A percentile compares a stretch with the other conserved stretches of the same genome.
Conservation (phyloP, 129 eudicot genomes). For the Scalesia atractyloides region DNA sequence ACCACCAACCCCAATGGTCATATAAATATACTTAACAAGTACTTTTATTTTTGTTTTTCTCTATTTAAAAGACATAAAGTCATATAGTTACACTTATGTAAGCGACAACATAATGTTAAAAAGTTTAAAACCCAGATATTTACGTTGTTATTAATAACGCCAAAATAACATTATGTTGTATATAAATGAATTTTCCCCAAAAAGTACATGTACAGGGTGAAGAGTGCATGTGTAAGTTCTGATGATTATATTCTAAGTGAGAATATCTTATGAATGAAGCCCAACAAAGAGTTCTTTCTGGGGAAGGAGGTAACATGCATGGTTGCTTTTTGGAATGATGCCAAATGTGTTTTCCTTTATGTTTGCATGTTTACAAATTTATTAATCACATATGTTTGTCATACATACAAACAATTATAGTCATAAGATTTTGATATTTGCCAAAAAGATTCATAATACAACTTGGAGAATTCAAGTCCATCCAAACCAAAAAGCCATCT, state of each 20-base stretch:
- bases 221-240: slow-evolving; percentile 16
- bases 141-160: neutral
- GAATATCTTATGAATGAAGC: slow-evolving; percentile 36
- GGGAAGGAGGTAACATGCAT: slow-evolving; percentile 47
- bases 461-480: slow-evolving; percentile 27
- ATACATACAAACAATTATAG: slow-evolving; percentile 32
- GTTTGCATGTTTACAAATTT: slow-evolving; percentile 29
- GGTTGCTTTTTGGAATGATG: slow-evolving; percentile 34
- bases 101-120: neutral
- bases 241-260: slow-evolving; percentile 36
- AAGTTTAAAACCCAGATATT: neutral
- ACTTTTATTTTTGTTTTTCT: too few relatives aligned
- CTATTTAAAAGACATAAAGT: neutral
- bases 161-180: neutral
- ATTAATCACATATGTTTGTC: slow-evolving; percentile 30
- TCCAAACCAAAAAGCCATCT: slow-evolving; percentile 19
- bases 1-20: too few relatives aligned
- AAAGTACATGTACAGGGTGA: too few relatives aligned
- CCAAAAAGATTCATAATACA: slow-evolving; percentile 31
- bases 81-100: neutral
- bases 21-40: too few relatives aligned
- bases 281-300: slow-evolving; percentile 25
- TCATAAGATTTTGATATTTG: slow-evolving; percentile 30
- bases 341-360: slow-evolving; percentile 31
- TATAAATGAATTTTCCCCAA: too few relatives aligned